phyloP scores from a whole-genome alignment of 2,329 filamentous ascomycete genomes.

The Dothiorella sarmentorum region DNA sequence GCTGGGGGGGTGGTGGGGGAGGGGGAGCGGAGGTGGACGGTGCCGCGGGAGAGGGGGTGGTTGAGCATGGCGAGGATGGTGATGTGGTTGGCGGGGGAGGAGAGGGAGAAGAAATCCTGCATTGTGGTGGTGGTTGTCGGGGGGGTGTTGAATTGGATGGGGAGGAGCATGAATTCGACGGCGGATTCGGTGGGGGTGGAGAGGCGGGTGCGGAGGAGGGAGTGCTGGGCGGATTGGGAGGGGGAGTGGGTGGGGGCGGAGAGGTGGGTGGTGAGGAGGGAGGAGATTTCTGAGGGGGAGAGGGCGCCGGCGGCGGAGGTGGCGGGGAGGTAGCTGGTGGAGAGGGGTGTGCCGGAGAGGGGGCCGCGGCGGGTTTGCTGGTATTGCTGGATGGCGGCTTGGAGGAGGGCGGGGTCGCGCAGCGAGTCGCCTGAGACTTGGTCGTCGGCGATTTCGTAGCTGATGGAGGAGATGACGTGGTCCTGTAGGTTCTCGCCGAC shows the following conservation, averaged over 20 bases:
- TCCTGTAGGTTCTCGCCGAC: constrained; percentile 37
- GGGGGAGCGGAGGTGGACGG: constrained; percentile 30
- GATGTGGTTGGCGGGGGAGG: constrained; percentile 22
- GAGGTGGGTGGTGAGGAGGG: not conserved
- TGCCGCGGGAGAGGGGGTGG: constrained; percentile 35
- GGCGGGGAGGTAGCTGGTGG: constrained; percentile 26
- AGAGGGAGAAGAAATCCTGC: constrained; percentile 3
- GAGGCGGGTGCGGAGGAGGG: constrained; percentile 6
- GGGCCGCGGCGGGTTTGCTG: constrained; percentile 24
- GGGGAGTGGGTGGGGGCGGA: not conserved
- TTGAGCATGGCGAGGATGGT: constrained; percentile 20
- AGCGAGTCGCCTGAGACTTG: constrained; percentile 26
- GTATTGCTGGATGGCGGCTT: constrained; percentile 24
- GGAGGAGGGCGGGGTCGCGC: constrained; percentile 24
- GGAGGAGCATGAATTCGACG: constrained; percentile 15
- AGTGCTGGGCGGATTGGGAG: constrained; percentile 7
- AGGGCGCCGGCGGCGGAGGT: constrained; percentile 22
- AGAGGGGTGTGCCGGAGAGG: constrained; percentile 24
- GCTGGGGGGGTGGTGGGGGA: constrained; percentile 29
- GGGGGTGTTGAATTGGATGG: constrained; percentile 16
- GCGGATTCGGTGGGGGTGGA: not conserved
- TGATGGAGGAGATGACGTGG: constrained; percentile 23
- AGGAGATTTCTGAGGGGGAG: not conserved
- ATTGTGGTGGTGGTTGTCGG: not conserved
- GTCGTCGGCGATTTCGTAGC: constrained; percentile 16